phyloP scores from a whole-genome alignment of 1,139 yeast species.

The Scheffersomyces titani region DNA sequence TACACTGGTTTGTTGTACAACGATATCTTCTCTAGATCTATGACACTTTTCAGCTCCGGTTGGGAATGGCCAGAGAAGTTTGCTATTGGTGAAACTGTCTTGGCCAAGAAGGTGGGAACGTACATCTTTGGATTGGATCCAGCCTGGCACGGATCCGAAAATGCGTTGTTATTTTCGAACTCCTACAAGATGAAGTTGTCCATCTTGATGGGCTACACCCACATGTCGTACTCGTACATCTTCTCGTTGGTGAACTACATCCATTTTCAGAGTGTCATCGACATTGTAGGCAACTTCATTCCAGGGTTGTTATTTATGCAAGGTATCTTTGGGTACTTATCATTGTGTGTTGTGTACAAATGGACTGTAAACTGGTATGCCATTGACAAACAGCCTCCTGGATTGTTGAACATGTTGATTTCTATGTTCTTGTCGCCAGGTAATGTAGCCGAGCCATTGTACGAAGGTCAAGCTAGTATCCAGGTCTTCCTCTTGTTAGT shows the following conservation, averaged over 20 bases:
- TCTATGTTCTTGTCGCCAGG: constrained; percentile 97
- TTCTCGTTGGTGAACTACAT: constrained; percentile 82
- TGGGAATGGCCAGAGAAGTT: constrained; percentile 84
- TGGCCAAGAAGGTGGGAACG: constrained; percentile 22
- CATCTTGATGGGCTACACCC: constrained; percentile 89
- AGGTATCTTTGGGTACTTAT: constrained; percentile 88
- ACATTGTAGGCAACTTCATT: constrained; percentile 87
- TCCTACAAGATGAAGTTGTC: constrained; percentile 97
- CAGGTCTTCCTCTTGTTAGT: constrained; percentile 73
- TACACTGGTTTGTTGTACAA: constrained; percentile 93
- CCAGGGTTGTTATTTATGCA: constrained; percentile 96
- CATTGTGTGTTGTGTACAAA: constrained; percentile 83
- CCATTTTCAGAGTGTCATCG: constrained; percentile 74
- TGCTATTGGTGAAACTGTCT: constrained; percentile 14
- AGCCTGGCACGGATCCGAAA: constrained; percentile 97
- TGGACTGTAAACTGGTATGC: constrained; percentile 95
- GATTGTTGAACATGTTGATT: constrained; percentile 89
- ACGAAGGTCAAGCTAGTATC: constrained; percentile 79
- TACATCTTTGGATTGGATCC: constrained; percentile 90
- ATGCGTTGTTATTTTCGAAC: constrained; percentile 83
- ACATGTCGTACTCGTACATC: constrained; percentile 88
- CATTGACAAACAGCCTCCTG: constrained; percentile 79
- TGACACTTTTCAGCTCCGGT: constrained; percentile 83
- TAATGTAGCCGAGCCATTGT: constrained; percentile 74
- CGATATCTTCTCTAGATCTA: constrained; percentile 86